Percentiles rank a stretch among this genome's conserved stretches.
Evolutionary conservation across 129 eudicot species (phyloP).

Genomic region (Lonicera japonica): DNA sequence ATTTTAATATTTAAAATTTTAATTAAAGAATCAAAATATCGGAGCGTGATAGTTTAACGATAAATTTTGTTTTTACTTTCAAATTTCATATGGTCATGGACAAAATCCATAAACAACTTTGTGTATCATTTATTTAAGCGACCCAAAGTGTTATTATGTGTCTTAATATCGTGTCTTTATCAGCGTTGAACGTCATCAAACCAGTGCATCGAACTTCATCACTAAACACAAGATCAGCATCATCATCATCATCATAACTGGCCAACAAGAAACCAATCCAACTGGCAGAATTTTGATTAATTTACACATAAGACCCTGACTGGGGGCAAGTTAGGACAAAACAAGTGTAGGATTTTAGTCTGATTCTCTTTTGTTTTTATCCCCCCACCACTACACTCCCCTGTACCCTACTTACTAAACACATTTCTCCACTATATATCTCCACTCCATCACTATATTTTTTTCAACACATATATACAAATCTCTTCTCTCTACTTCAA

Average conservation of each 20-base stretch:
- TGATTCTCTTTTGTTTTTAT: slow-evolving; percentile 31
- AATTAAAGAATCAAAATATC: no score
- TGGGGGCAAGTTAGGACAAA: slow-evolving; percentile 39
- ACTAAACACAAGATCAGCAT: background rate
- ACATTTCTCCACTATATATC: slow-evolving; percentile 2
- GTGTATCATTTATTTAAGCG: no score
- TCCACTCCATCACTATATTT: background rate
- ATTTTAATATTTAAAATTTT: no score
- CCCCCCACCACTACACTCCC: slow-evolving; percentile 5
- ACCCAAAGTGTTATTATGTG: no score
- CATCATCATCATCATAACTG: slow-evolving; percentile 1
- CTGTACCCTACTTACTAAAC: slow-evolving; percentile 3
- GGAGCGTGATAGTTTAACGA: no score
- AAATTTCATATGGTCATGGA: no score
- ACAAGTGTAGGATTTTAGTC: slow-evolving; percentile 43
- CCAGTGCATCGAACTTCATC: background rate
- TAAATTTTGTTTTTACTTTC: no score
- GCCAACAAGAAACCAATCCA: slow-evolving; percentile 34
- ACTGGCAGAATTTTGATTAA: slow-evolving; percentile 51
- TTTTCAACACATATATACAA: background rate
- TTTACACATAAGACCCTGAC: slow-evolving; percentile 21
- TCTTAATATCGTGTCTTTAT: no score
- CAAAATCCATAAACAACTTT: no score
- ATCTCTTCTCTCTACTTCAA: background rate
- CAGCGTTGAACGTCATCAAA: no score